Evolutionary conservation across 371 early-diverging fungal genomes (phyloP).

Genomic region (Entomophthora muscae): DNA sequence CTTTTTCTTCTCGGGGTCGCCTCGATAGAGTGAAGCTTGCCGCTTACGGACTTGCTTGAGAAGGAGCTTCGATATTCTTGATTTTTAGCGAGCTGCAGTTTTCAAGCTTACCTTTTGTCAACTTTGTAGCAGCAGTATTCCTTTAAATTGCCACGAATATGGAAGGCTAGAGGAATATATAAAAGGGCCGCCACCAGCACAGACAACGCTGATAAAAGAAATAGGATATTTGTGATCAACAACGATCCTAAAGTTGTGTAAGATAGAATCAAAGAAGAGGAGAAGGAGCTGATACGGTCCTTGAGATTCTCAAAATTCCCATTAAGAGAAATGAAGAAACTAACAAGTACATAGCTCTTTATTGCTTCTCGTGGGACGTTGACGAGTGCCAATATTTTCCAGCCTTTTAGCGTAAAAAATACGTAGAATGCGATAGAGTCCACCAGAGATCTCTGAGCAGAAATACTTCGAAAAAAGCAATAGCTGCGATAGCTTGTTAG

Average conservation of each 20-base stretch:
- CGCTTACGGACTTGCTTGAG: too few relatives aligned
- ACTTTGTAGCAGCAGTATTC: conserved; percentile 81
- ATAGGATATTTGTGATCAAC: conserved; percentile 49
- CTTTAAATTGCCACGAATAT: conserved; percentile 72
- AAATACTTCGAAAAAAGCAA: conserved; percentile 58
- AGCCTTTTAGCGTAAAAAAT: conserved; percentile 67
- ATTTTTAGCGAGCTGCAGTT: too few relatives aligned
- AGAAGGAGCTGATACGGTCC: background rate
- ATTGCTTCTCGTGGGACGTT: background rate
- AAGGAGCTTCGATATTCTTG: too few relatives aligned
- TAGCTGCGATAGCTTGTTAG: conserved; percentile 42
- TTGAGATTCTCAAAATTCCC: background rate
- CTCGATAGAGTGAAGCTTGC: too few relatives aligned
- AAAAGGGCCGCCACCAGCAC: conserved; percentile 38
- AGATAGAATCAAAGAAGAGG: background rate
- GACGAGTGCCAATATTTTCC: background rate
- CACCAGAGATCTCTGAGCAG: conserved; percentile 33
- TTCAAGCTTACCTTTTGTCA: conserved; percentile 51
- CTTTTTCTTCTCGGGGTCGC: too few relatives aligned
- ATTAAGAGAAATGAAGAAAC: background rate
- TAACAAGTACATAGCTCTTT: background rate
- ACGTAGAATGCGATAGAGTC: conserved; percentile 67
- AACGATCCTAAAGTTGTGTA: conserved; percentile 16
- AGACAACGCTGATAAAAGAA: conserved; percentile 28
- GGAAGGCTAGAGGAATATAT: conserved; percentile 61